Evolutionary conservation across 371 early-diverging fungal species (phyloP), one percentile per base, ranked within the genome.

Genomic region (Cokeromyces recurvatus): DNA sequence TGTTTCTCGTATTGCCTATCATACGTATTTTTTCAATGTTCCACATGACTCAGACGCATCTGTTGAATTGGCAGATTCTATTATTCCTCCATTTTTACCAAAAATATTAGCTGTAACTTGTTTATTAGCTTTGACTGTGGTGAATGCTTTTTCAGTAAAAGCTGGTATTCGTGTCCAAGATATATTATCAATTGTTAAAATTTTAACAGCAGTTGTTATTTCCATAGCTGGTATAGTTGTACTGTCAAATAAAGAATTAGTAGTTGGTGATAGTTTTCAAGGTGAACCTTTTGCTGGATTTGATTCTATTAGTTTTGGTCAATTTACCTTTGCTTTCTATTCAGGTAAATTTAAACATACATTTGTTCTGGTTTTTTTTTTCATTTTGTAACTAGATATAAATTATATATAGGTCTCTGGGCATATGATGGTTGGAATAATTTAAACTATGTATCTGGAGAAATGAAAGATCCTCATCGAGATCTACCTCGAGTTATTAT

Each of bases 381-480:
- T n/a, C n/a, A n/a, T n/a, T n/a, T n/a, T n/a, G n/a, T 65, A 68
- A 35, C 0, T 19, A 29, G 17, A 32, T 25, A 24, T 15, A 25
- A 31, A 43, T 14, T 66, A 24, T 59, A 48, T 29, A 46, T 59
- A 68, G 82, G 84, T 22, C 70, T 95, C n/a, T 95, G 93, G 91
- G 92, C 94, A 0, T 94, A 91, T 57, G 93, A 91, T 55, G 95
- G 95, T 3, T 78, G 79, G 90, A 90, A 89, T 46, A 93, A 90
- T 52, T 66, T 95, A 10, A 93, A 92, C 47, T 86, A 89, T 49
- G 89, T 91, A 20, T 82, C 90, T 14, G 90, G 91, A 19, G 96
- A 95, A 73, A 87, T 95, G 73, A 86, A 87, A 51, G 76, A 90
- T 45, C 92, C 95, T 6, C 78, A 80, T 9, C 74, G 77, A 23